Evolutionary conservation across 2,329 filamentous ascomycete genomes (phyloP).

Genomic region (Claviceps quebecensis): DNA sequence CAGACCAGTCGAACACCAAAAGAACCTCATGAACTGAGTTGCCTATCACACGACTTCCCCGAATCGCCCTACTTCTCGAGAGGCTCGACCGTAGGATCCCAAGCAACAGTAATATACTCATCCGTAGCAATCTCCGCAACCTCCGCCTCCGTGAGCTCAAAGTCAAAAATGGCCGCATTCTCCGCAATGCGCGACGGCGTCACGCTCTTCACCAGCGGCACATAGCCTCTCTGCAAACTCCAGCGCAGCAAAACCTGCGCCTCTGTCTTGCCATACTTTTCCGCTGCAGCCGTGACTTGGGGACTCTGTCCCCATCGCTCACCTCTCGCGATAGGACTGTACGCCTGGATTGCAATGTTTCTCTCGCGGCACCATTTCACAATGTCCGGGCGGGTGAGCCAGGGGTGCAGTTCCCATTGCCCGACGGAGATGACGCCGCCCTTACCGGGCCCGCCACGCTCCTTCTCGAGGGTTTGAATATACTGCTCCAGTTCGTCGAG

Average conservation of each 20-base stretch:
- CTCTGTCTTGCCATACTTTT: conserved; percentile 59
- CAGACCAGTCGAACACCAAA: background rate
- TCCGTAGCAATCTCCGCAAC: conserved; percentile 33
- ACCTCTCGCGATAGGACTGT: conserved; percentile 49
- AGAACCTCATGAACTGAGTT: background rate
- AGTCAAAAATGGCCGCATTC: conserved; percentile 44
- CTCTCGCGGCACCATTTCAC: conserved; percentile 58
- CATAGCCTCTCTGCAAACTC: conserved; percentile 64
- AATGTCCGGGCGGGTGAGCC: conserved; percentile 69
- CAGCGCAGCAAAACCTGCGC: conserved; percentile 71
- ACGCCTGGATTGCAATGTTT: conserved; percentile 49
- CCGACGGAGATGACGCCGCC: conserved; percentile 67
- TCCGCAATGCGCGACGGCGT: conserved; percentile 50
- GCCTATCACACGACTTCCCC: too few species aligned
- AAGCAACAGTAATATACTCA: conserved; percentile 40
- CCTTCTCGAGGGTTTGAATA: conserved; percentile 46
- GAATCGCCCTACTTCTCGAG: conserved; percentile 24
- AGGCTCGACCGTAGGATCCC: conserved; percentile 39
- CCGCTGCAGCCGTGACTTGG: conserved; percentile 47
- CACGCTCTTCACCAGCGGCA: conserved; percentile 63
- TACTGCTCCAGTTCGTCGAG: conserved; percentile 45
- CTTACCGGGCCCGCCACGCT: conserved; percentile 46
- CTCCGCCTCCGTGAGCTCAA: conserved; percentile 40
- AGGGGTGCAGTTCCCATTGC: conserved; percentile 84
- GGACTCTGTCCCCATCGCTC: conserved; percentile 53